Percentiles rank a stretch among this genome's conserved stretches.
Conservation (phyloP, 2,329 filamentous ascomycete genomes). For the Cercospora sp. region DNA sequence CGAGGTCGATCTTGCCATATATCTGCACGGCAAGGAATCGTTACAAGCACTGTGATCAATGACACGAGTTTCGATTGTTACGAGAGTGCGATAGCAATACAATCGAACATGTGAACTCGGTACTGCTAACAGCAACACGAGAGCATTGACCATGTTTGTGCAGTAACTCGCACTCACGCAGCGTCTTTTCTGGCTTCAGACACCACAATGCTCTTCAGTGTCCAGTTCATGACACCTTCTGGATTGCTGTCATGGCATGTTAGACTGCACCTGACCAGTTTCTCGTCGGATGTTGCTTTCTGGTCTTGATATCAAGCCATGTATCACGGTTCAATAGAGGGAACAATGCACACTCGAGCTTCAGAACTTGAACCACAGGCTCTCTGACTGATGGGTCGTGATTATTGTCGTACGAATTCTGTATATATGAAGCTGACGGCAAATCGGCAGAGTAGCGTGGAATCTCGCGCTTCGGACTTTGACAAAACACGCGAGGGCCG, state of each 20-base stretch:
- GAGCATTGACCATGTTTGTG: neutral
- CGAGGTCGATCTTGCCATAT: neutral
- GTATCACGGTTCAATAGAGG: no score
- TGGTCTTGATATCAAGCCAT: neutral
- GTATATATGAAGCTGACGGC: neutral
- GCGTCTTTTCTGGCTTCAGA: neutral
- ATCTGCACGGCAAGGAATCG: neutral
- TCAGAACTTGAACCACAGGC: neutral
- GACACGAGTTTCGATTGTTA: neutral
- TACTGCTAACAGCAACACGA: neutral
- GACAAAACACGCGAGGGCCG: neutral
- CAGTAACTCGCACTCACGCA: neutral
- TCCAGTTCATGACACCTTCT: neutral
- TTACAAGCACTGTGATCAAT: neutral
- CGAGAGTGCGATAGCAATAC: neutral
- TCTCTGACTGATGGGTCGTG: neutral
- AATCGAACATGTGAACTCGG: neutral
- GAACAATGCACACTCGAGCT: neutral
- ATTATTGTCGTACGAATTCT: neutral
- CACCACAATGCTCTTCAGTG: neutral
- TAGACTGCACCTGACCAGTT: neutral
- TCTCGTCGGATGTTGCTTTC: neutral
- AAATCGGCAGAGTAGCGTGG: neutral
- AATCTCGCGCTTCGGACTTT: constrained; percentile 8
- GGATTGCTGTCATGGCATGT: neutral